Base-by-base conservation (phyloP, 352 stramenopile genomes). In the Globisporangium megalacanthum region DNA sequence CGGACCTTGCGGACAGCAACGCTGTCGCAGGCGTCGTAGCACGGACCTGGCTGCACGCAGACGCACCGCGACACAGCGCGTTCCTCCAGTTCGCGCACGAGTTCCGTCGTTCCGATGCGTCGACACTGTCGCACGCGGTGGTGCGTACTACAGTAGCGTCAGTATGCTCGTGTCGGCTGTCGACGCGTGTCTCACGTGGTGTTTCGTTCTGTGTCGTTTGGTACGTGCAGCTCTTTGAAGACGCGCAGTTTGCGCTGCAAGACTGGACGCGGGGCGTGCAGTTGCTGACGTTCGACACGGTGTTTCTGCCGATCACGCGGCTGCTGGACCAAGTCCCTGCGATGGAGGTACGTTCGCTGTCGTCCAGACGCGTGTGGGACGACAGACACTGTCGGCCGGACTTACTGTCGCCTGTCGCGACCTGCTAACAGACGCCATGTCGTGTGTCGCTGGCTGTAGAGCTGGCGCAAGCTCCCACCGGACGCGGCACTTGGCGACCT, bases 201-300 rank as follows among this genome's bases (percentile, higher is more conserved):
- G 35, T 39, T 39, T 8, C 10, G 35, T 39, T 13, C 2, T 13
- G 35, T 8, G 35, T 39, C 35, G 35, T 39, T 39, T 13, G 35
- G 6, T 46, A n/a, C 17, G 49, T 54, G 8, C 58, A 86, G 76
- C 52, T 84, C 25, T 70, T 86, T 22, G 69, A 71, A 49, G 69
- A 81, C 36, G 73, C 68, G 53, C 71, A 83, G 51, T 62, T 63
- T 31, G 60, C 70, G 3, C 50, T 86, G 52, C 63, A 63, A 39
- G 69, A 64, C 11, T 85, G 77, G 77, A 86, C 75, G 15, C 66
- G 66, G 6, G 67, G 77, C 0, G 82, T 68, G 1, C 84, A 94
- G 59, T 69, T 71, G 20, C 65, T 91, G n/a, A 86, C 79, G 29
- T 92, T 85, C 50, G 79, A 89, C 59, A 79, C 79, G 5, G 77